Evolutionary conservation across 2,329 filamentous ascomycete genomes (phyloP).

Genomic region (Hymenoscyphus occultus): DNA sequence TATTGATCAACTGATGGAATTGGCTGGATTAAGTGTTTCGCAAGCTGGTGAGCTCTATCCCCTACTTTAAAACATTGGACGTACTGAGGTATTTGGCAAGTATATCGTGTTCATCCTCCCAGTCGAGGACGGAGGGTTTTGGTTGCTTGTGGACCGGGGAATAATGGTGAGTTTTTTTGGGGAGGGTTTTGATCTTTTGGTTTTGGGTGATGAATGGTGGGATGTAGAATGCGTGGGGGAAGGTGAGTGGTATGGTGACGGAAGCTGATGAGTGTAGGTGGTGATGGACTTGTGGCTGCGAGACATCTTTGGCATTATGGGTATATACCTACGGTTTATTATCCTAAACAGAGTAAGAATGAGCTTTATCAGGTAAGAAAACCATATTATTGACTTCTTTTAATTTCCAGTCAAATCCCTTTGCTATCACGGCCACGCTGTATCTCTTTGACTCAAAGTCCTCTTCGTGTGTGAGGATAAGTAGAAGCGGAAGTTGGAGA

Average conservation of each 20-base stretch:
- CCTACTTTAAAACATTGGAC: too few relatives aligned
- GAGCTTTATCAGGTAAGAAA: constrained; percentile 75
- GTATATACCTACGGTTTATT: constrained; percentile 85
- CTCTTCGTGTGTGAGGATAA: too few relatives aligned
- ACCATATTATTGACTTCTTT: background rate
- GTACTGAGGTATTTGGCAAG: constrained; percentile 43
- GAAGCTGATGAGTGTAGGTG: constrained; percentile 52
- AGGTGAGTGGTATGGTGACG: background rate
- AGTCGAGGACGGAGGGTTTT: constrained; percentile 69
- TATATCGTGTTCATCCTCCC: constrained; percentile 80
- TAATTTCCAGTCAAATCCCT: background rate
- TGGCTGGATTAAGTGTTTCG: constrained; percentile 88
- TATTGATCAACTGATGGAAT: constrained; percentile 94
- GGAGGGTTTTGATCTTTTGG: background rate
- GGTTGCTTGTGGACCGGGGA: constrained; percentile 85
- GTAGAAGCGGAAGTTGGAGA: too few relatives aligned
- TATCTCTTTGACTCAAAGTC: too few relatives aligned
- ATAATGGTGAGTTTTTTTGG: constrained; percentile 52
- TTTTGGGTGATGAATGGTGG: background rate
- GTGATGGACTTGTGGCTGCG: constrained; percentile 91
- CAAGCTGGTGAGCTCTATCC: constrained; percentile 64
- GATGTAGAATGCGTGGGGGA: background rate
- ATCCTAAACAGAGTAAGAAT: constrained; percentile 87
- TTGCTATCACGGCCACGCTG: too few relatives aligned
- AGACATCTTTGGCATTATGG: constrained; percentile 90